Evolutionary conservation across 176 grass and related monocot species (phyloP), one percentile per base, ranked within the genome.

Genomic region (Oryza glaberrima): DNA sequence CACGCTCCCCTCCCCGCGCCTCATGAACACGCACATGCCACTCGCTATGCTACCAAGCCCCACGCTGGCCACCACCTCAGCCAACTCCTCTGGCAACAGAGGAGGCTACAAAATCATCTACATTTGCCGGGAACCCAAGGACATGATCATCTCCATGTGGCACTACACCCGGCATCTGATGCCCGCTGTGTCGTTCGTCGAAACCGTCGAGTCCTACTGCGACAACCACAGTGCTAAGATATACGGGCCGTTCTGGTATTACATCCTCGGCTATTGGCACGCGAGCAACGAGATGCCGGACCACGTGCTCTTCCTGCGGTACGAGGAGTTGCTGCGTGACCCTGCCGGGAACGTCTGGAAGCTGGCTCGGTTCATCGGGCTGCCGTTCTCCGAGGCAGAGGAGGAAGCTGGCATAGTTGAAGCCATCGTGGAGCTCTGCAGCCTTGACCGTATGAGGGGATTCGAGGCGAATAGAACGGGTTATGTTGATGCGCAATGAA

Each of bases 291-390:
- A 23, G 25, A 3, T 11, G 10, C 65, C 76, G 38, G 46, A 45
- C 9, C 30, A 12, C 6, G 48, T 82, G 64, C 70, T 88, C 22
- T 85, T 91, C 70, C 16, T 91, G 7, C 66, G 70, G 49, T 91
- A 91, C 43, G 82, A 91, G 76, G 69, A 88, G 75, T 20, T 91
- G n/a, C 20, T 88, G 40, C 51, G 40, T 7, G 72, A 83, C 30
- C 70, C 85, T 0, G 25, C 12, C 7, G 51, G 7, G 4, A 45
- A 67, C 6, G 76, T 84, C 10, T 70, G 19, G 66, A 82, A 30
- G 64, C 60, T 88, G 70, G 81, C 86, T 4, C 70, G 49, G 68
- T 88, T 91, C 64, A 9, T 85, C 2, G 70, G 70, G 1, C 2
- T 71, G 75, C 88, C 88, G 6, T 87, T 86, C 68, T 23, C 56